Base-by-base conservation (phyloP, 768 basidiomycete genomes). In the Xerocomellus chrysenteron region DNA sequence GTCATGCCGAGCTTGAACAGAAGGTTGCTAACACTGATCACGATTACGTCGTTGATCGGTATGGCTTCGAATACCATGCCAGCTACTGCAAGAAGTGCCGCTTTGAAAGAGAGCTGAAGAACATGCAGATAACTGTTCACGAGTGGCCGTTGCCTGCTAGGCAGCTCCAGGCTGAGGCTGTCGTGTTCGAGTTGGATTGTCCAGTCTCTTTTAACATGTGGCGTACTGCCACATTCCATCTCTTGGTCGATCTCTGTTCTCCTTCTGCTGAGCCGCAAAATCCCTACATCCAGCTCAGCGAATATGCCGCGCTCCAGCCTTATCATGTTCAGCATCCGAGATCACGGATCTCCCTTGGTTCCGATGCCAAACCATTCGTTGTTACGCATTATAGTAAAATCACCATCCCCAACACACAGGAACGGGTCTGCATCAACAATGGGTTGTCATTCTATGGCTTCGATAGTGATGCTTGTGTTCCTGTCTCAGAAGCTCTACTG, bases 111-210 rank as follows among this genome's bases (percentile, higher is more conserved):
- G 16, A 63, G 47, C 64, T 68, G 0, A 17, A 28, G 0, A 19
- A 1, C 0, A 59, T 80, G 65, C 4, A 24, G 0, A 80, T 82
- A 24, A 0, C 26, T 1, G 59, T 77, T 5, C 68, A 78, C 37
- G 82, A 82, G 50, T 80, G 79, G 80, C 82, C 81, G 0, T 59
- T 82, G 39, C 79, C 81, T 0, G 32, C 49, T 1, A 43, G 59
- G 12, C 21, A 17, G 6, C 13, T 63, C 5, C 17, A 52, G 6
- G 70, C 70, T 0, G 66, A 73, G 50, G 61, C 62, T 0, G 68
- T 73, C 14, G 66, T 80, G 2, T 82, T 82, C 45, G 79, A 82
- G 55, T 54, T 80, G 3, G 54, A 59, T 13, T 73, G 72, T 48
- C 81, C 81, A 3, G 21, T 64, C 11, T 52, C 66, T 7, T 78